Evolutionary conservation across 2,329 filamentous ascomycete species (phyloP).

Genomic region (Samsoniella hepiali): DNA sequence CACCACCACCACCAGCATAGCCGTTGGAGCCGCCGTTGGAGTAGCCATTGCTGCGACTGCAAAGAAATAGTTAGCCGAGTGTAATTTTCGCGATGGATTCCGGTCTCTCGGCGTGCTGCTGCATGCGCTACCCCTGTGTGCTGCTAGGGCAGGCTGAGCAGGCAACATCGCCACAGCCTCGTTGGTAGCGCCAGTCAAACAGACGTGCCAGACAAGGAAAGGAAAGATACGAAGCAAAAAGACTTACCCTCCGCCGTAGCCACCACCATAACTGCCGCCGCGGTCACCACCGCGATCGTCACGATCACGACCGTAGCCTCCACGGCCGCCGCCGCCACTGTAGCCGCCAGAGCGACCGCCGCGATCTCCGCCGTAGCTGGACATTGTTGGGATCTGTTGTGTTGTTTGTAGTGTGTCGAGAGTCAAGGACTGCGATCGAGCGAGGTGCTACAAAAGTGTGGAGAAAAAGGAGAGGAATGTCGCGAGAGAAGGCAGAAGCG

Average conservation of each 20-base stretch:
- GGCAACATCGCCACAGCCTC: conserved; percentile 1
- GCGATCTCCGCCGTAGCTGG: conserved; percentile 42
- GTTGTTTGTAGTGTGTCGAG: conserved; percentile 4
- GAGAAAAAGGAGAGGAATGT: conserved; percentile 11
- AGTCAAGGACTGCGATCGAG: background rate
- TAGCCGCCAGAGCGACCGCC: conserved; percentile 30
- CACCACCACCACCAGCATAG: conserved; percentile 35
- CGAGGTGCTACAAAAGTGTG: background rate
- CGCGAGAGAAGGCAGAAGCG: background rate
- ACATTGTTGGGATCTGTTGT: conserved; percentile 36
- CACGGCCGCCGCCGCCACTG: conserved; percentile 29
- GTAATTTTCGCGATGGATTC: background rate
- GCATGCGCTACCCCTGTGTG: background rate
- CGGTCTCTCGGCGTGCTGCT: background rate
- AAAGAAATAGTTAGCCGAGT: conserved; percentile 34
- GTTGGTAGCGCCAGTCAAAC: background rate
- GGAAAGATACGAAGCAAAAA: conserved; percentile 19
- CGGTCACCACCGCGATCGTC: conserved; percentile 39
- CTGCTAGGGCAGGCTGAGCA: background rate
- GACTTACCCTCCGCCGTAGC: conserved; percentile 39
- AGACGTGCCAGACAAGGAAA: background rate
- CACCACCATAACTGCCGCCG: conserved; percentile 39
- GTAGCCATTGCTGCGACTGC: conserved; percentile 50
- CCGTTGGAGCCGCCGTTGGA: conserved; percentile 21
- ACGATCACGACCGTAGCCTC: conserved; percentile 33